These are phyloP conservation scores for Amanita inopinata DNA, from an alignment of 768 basidiomycete genomes.

Conservation along the genomic window DNA sequence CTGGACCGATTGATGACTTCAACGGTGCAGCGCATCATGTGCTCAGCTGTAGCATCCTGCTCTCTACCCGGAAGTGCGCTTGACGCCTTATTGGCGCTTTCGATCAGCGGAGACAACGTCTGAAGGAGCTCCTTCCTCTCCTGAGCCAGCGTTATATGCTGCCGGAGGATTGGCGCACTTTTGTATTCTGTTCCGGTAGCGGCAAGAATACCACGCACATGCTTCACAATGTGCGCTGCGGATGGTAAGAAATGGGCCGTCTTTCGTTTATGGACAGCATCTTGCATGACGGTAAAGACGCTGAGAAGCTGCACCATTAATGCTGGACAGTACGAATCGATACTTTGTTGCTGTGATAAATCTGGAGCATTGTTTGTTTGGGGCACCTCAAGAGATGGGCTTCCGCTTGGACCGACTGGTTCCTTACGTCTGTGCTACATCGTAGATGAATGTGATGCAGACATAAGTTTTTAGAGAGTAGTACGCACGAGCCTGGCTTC, in stretches of 20 bases:
- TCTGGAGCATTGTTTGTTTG: background rate
- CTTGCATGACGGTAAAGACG: slow-evolving; percentile 77
- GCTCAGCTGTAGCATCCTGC: slow-evolving; percentile 49
- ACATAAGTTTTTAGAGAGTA: too few relatives aligned
- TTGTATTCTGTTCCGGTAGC: slow-evolving; percentile 78
- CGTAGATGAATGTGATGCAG: too few relatives aligned
- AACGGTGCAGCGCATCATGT: slow-evolving; percentile 74
- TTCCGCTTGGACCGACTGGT: too few relatives aligned
- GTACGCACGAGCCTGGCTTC: slow-evolving; percentile 6
- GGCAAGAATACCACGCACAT: slow-evolving; percentile 79
- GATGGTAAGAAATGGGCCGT: slow-evolving; percentile 85
- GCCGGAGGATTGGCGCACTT: slow-evolving; percentile 64
- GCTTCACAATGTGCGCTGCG: slow-evolving; percentile 90
- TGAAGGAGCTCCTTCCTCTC: slow-evolving; percentile 79
- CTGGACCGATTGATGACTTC: slow-evolving; percentile 76
- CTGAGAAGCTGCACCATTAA: slow-evolving; percentile 81
- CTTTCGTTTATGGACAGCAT: slow-evolving; percentile 70
- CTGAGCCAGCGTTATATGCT: slow-evolving; percentile 54
- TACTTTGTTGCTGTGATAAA: slow-evolving; percentile 23
- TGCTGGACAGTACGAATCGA: slow-evolving; percentile 60
- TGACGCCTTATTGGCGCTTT: slow-evolving; percentile 63
- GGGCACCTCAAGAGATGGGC: too few relatives aligned
- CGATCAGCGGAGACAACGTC: slow-evolving; percentile 72
- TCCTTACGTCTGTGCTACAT: too few relatives aligned
- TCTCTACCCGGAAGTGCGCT: slow-evolving; percentile 38